Base-by-base conservation (phyloP, 1,284 basidiomycete species). In the Microstroma glucosiphilum region DNA sequence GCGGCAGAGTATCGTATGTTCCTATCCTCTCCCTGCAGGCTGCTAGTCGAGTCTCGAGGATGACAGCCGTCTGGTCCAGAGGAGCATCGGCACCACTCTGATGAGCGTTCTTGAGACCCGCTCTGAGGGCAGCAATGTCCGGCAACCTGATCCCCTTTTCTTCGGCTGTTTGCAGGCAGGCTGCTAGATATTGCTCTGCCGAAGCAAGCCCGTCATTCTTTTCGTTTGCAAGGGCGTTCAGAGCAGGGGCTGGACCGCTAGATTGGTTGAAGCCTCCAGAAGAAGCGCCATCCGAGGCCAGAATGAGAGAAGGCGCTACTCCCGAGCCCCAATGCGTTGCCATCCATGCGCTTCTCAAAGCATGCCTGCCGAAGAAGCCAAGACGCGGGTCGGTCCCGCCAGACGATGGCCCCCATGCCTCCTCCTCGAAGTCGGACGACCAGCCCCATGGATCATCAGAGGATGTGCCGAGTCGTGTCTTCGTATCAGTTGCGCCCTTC, bases 261-360 rank as follows among this genome's bases (percentile, higher is more conserved):
- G 59, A 13, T 6, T 60, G 63, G 19, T 67, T 65, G 56, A 76
- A 69, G 46, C 17, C n/a, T n/a, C 23, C 46, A 48, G 46, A 48
- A 4, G 3, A 7, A 2, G 21, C 51, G 8, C 51, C 51, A 12
- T 48, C 43, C 43, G 21, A 48, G 43, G 21, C 43, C 43, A 48
- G 12, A 12, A 77, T 57, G 48, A 71, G 59, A 11, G 51, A 21
- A 4, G 76, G 76, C n/a, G 69, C 64, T 30, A 76, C 69, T 19
- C 76, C 76, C 2, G 69, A 68, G 21, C 76, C 76, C 73, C 73
- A 77, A 48, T 75, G 63, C 53, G 68, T 63, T 9, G 66, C 69
- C 62, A 78, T 77, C 73, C 75, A 78, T 0, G 76, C 76, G 1
- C 65, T 66, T 23, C 76, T 65, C 8, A 78, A 64, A 6, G 71